Base-by-base conservation (phyloP, 2,329 filamentous ascomycete species). In the Thelonectria discophora region DNA sequence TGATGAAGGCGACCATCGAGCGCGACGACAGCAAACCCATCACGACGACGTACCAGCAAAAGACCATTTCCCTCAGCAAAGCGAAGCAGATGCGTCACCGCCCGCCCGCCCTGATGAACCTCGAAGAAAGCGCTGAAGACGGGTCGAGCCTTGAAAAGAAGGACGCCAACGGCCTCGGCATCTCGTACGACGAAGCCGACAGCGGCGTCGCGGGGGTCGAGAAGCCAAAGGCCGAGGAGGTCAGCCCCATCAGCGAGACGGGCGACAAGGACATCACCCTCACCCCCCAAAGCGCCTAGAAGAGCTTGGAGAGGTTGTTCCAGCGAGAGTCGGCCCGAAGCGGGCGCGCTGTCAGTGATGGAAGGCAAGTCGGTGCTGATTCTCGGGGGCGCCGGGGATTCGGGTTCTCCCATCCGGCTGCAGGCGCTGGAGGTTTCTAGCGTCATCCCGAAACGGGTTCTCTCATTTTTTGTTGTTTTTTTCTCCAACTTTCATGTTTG, bases 1-100 rank as follows among this genome's bases (percentile, higher is more conserved):
- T 99, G 53, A 97, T 99, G 92, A 99, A 99, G 80, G 95, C 95
- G 11, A 99, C 95, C 1, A 99, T 99, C 70, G 94, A 98, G 74
- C 90, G 94, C 63, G 95, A 99, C 69, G 88, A 90, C 72, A 86
- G 86, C 4, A 86, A 90, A 63, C 87, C 90, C 10, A 89, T 97
- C 62, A 93, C 92, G 18, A 95, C 92, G 3, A 97, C 93, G 3
- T 98, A 98, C 78, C 94, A 97, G 74, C 94, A 97, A 75, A 95
- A 97, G 82, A 99, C 95, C 0, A 97, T 99, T 57, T 95, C 91
- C 24, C 86, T 99, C 7, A 86, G 90, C 57, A 97, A 97, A 79
- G 95, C 95, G 12, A 88, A 90, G 60, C 86, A 90, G 64, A 92
- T 96, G 88, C 91, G 91, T 58, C 93, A 97, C 74, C 87, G 95